Evolutionary conservation across 73 alveolate genomes (phyloP).

Genomic region (Paramecium primaurelia): DNA sequence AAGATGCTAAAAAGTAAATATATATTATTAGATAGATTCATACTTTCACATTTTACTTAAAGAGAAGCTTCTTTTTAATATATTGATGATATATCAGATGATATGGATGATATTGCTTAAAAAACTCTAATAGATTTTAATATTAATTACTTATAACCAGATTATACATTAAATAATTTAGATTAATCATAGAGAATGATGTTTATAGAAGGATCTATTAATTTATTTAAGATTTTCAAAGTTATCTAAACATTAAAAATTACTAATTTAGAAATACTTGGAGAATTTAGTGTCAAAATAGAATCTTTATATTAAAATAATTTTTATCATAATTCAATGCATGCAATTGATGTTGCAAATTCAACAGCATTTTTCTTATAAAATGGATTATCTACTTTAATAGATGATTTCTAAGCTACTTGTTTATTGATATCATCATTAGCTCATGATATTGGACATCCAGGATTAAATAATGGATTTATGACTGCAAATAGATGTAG

Average conservation of each 20-base stretch:
- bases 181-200: background rate
- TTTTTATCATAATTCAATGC: constrained; percentile 34
- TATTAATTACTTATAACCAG: background rate
- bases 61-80: constrained; percentile 37
- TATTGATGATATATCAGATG: constrained; percentile 9
- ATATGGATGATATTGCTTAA: background rate
- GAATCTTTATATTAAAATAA: constrained; percentile 11
- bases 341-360: constrained; percentile 48
- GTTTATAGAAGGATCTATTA: background rate
- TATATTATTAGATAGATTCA: background rate
- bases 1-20: constrained; percentile 37
- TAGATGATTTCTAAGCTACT: constrained; percentile 43
- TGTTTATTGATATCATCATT: constrained; percentile 54
- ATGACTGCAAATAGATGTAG: constrained; percentile 56
- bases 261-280: background rate
- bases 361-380: constrained; percentile 28
- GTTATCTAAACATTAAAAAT: background rate
- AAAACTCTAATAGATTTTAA: background rate
- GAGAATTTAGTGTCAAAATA: constrained; percentile 15
- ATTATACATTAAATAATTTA: background rate
- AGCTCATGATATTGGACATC: constrained; percentile 71
- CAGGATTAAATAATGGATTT: constrained; percentile 68
- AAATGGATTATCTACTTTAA: background rate
- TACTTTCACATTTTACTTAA: constrained; percentile 11
- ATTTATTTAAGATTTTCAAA: background rate